Percentiles rank a stretch among this genome's conserved stretches.
phyloP scores from a whole-genome alignment of 75 land plant genomes.

The Azolla pinnata region DNA sequence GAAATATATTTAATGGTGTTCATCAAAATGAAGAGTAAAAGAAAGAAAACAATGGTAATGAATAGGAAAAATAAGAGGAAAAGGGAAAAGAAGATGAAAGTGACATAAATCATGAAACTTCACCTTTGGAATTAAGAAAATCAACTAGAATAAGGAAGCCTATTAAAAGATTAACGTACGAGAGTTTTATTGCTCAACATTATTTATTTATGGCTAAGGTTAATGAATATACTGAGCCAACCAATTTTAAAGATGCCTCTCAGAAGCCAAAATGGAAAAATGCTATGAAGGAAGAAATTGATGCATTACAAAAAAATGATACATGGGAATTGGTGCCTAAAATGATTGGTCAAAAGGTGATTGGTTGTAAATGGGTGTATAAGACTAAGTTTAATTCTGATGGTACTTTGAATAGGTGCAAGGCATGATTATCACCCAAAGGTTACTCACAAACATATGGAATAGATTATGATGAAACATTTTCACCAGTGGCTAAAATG shows the following conservation, averaged over 20 bases:
- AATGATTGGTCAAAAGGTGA: background rate
- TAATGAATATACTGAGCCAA: background rate
- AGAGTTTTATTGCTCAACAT: no score
- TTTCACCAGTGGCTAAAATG: conserved; percentile 23
- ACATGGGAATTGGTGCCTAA: conserved; percentile 18
- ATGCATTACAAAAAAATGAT: conserved; percentile 11
- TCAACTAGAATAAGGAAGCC: background rate
- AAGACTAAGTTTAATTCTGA: conserved; percentile 7
- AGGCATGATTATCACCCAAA: conserved; percentile 19
- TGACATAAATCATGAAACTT: background rate
- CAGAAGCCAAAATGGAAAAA: conserved; percentile 1
- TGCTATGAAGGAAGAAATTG: conserved; percentile 16
- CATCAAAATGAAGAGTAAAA: no score
- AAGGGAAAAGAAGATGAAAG: background rate
- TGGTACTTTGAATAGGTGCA: conserved; percentile 10
- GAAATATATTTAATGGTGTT: no score
- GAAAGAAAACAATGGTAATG: background rate
- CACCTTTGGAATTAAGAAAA: background rate
- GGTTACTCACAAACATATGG: conserved; percentile 18
- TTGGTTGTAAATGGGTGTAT: conserved; percentile 32
- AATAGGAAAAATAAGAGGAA: background rate
- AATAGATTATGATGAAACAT: conserved; percentile 30
- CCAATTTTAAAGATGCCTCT: background rate
- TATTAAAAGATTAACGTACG: no score
- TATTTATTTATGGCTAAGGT: background rate